Base-by-base conservation (phyloP, 2,329 filamentous ascomycete species). In the Paramyrothecium roridum region DNA sequence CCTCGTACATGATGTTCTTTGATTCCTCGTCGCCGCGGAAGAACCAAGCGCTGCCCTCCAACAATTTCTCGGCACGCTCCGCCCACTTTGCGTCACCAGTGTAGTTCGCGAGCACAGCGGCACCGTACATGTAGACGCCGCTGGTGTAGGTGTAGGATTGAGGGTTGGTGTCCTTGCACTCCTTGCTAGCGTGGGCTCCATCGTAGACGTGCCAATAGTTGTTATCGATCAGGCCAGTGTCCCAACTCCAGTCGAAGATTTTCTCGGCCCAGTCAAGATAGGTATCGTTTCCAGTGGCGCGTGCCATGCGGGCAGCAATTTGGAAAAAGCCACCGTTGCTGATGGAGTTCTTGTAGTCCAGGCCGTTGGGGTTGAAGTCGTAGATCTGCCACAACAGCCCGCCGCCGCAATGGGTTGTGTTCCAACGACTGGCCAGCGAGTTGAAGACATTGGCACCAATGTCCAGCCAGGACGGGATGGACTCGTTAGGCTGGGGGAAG, bases 291-390 rank as follows among this genome's bases (percentile, higher is more conserved):
- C 84, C 84, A 0, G 87, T 90, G 57, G 84, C 86, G 49, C 87
- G 83, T 23, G 87, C 88, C 16, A 93, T 79, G 19, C 90, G 86
- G 1, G 91, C 89, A 3, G 88, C 86, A 13, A 96, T 79, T 65
- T 93, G 88, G 71, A 96, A 93, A 67, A 95, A 85, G n/a, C 86
- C 87, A 46, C 89, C 90, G 69, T 95, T 95, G 58, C 86, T 87
- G 62, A 93, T 84, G 7, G 86, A 81, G 74, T 93, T 93, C 73
- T 93, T 95, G 81, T 96, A 95, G 65, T 85, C 80, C 68, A 92
- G 87, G 16, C 91, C 91, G 58, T 85, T 85, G 49, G 76, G 75
- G 67, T 96, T 93, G 63, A 82, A 83, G 1, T 81, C 74, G 69
- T 87, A 93, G 61, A 96, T 91, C 75, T 96, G 91, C 90, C 90